Base-by-base conservation (phyloP, 352 stramenopile genomes). In the Phytopythium kandeliae region DNA sequence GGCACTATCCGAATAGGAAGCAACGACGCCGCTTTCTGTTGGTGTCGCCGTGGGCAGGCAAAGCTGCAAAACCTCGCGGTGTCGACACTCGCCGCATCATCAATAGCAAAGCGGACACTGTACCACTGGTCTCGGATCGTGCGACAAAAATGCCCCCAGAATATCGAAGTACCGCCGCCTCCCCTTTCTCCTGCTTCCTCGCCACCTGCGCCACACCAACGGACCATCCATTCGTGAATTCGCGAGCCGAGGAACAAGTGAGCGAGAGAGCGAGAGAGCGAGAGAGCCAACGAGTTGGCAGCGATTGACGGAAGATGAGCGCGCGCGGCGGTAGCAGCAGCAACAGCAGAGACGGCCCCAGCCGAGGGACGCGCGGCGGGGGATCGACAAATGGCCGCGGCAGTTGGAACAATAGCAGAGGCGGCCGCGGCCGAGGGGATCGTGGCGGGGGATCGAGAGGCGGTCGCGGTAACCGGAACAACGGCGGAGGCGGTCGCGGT, bases 351-450 rank as follows among this genome's bases (percentile, higher is more conserved):
- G n/a, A n/a, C n/a, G n/a, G n/a, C n/a, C n/a, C n/a, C 31, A 28
- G 45, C 34, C 50, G 56, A 42, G 48, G 52, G 46, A 51, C 51
- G 17, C 16, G 28, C 51, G 46, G 50, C n/a, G 25, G 38, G 21
- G 35, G 17, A 21, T 37, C 41, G 16, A 37, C 4, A 9, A 31
- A 31, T 31, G 28, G 35, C 17, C 24, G 48, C 21, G 36, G n/a
- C 19, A 30, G 48, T n/a, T 30, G 54, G 11, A 6, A 35, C 36
- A 26, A 45, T 19, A 10, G 30, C 51, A 42, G 51, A 16, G 22
- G 40, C 25, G 48, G 48, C 24, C 36, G 53, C 33, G 26, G 48
- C 0, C 21, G 47, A 37, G 47, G 48, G 34, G 47, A 43, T 21
- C 31, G 25, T 33, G 44, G 36, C 21, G n/a, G 35, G 19, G 30